A percentile compares a stretch with the other conserved stretches of the same genome.
phyloP scores from a whole-genome alignment of 768 basidiomycete species.

The Multifurca ochricompacta region DNA sequence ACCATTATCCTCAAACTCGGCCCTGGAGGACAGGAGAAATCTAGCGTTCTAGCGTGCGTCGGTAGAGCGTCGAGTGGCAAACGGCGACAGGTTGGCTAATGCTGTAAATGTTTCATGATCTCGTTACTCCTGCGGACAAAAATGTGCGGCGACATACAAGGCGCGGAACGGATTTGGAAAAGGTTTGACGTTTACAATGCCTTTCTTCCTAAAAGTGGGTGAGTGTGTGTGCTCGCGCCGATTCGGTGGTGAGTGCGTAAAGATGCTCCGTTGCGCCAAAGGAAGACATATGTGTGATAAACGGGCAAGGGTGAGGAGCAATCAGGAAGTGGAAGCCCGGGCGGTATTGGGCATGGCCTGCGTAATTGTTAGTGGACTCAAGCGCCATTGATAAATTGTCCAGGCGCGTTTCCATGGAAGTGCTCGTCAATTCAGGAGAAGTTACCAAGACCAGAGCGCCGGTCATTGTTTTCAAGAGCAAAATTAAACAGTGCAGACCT shows the following conservation, averaged over 20 bases:
- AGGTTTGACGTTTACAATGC: slow-evolving; percentile 1
- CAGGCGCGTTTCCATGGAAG: slow-evolving; percentile 10
- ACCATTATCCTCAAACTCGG: not conserved
- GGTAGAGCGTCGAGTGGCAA: not conserved
- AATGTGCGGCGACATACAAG: not conserved
- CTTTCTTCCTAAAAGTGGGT: slow-evolving; percentile 4
- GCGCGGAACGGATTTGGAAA: not conserved
- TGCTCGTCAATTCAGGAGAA: not conserved
- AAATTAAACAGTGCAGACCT: not conserved
- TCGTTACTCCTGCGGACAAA: slow-evolving; percentile 3
- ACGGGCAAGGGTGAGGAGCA: not conserved
- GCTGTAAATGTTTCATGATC: slow-evolving; percentile 12
- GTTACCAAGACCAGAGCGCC: slow-evolving; percentile 12
- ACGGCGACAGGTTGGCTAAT: slow-evolving; percentile 3
- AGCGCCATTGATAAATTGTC: slow-evolving; percentile 2
- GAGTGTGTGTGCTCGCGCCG: not conserved
- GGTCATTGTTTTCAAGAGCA: not conserved
- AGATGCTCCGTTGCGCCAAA: not conserved
- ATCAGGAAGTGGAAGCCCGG: not conserved
- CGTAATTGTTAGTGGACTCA: not conserved
- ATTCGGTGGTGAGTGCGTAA: not conserved
- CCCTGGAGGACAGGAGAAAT: not conserved
- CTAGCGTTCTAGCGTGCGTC: not conserved
- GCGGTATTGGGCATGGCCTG: not conserved
- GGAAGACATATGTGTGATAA: slow-evolving; percentile 4